phyloP scores from a whole-genome alignment of 768 basidiomycete species.

The Filobasidium floriforme region DNA sequence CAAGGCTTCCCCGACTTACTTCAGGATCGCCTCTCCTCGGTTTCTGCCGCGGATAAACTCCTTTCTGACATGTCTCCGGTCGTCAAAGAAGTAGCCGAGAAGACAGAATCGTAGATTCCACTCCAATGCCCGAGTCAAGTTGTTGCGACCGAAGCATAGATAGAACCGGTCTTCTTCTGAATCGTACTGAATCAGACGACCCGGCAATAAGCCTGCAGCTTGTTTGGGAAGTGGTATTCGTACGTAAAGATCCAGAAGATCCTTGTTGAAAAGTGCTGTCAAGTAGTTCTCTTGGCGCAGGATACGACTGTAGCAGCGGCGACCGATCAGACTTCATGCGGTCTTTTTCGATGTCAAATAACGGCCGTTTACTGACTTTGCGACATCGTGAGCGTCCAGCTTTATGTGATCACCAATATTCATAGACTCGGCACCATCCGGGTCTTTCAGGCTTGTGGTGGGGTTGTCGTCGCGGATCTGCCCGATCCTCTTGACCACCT shows the following conservation, averaged over 20 bases:
- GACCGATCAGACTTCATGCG: neutral
- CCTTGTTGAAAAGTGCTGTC: conserved; percentile 95
- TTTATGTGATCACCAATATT: conserved; percentile 54
- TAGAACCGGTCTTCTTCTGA: conserved; percentile 51
- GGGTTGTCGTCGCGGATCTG: conserved; percentile 89
- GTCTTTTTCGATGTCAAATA: neutral
- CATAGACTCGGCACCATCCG: conserved; percentile 50
- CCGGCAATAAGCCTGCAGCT: conserved; percentile 29
- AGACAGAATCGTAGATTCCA: conserved; percentile 97
- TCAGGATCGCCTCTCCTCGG: conserved; percentile 66
- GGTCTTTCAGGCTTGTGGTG: conserved; percentile 58
- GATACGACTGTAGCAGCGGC: conserved; percentile 55
- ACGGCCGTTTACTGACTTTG: conserved; percentile 54
- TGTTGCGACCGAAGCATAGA: conserved; percentile 52
- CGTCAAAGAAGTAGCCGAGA: conserved; percentile 89
- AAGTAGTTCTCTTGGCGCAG: conserved; percentile 98
- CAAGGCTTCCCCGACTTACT: conserved; percentile 52
- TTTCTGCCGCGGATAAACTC: conserved; percentile 84
- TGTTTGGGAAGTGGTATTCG: conserved; percentile 56
- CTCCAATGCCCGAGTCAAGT: conserved; percentile 81
- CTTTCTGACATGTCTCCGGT: conserved; percentile 79
- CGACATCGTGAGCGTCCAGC: conserved; percentile 94
- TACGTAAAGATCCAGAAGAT: conserved; percentile 76
- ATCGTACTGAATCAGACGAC: conserved; percentile 42
- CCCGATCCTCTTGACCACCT: conserved; percentile 81